phyloP scores from a whole-genome alignment of 306 rosid genomes.

The Coriaria nepalensis region DNA sequence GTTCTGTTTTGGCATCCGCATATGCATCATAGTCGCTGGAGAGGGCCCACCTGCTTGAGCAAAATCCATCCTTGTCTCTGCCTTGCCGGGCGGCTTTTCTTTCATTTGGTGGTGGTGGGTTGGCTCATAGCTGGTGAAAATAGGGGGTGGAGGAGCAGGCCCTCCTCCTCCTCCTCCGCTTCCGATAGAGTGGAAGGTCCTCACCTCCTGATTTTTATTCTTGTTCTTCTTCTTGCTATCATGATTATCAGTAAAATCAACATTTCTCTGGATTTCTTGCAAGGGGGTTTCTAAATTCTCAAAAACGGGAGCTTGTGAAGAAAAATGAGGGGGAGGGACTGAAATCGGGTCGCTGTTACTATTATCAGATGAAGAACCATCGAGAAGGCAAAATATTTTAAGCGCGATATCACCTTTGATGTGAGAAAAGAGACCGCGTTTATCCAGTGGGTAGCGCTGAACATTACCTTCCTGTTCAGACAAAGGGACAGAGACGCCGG shows the following conservation, averaged over 20 bases:
- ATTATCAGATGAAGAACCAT: neutral
- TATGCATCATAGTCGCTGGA: conserved; percentile 38
- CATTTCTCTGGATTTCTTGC: conserved; percentile 32
- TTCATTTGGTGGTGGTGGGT: neutral
- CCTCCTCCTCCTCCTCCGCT: conserved; percentile 22
- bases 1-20: conserved; percentile 52
- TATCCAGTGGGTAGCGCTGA: conserved; percentile 79
- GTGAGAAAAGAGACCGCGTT: conserved; percentile 46
- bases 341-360: neutral
- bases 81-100: neutral
- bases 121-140: too few relatives aligned
- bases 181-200: conserved; percentile 72
- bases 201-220: conserved; percentile 56
- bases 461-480: conserved; percentile 44
- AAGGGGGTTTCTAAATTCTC: conserved; percentile 30
- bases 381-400: conserved; percentile 29
- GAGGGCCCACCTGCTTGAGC: conserved; percentile 44
- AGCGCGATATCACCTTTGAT: conserved; percentile 73
- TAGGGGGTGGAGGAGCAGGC: conserved; percentile 12
- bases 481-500: conserved; percentile 43
- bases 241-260: conserved; percentile 13
- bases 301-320: neutral
- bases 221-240: conserved; percentile 30
- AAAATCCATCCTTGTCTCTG: conserved; percentile 40
- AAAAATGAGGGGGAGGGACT: conserved; percentile 11